A percentile compares a stretch with the other conserved stretches of the same genome.
These are phyloP conservation scores for Limonium bicolor DNA, from an alignment of 148 eudicot species.

Conservation along the genomic window DNA sequence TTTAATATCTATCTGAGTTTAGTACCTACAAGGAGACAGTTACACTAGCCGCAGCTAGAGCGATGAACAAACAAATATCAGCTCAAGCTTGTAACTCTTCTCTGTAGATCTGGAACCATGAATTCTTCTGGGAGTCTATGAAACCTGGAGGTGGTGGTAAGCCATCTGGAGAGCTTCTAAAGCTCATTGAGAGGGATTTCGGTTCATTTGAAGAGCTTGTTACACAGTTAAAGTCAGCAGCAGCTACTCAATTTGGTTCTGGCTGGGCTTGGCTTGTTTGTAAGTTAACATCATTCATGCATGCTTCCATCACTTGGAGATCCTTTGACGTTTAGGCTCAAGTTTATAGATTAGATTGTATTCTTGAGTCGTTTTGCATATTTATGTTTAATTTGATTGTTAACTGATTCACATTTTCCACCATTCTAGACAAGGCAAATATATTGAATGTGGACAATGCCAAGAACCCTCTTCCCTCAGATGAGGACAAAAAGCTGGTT, in stretches of 20 bases:
- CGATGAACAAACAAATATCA: no score
- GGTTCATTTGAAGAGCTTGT: slow-evolving; percentile 75
- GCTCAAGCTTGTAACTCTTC: no score
- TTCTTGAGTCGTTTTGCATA: neutral
- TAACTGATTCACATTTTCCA: neutral
- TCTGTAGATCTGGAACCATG: slow-evolving; percentile 76
- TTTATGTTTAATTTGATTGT: neutral
- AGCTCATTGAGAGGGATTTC: slow-evolving; percentile 68
- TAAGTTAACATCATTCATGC: slow-evolving; percentile 26
- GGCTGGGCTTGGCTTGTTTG: slow-evolving; percentile 99
- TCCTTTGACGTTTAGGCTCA: no score
- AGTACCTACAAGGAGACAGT: no score
- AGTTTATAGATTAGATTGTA: no score
- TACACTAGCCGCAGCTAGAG: no score
- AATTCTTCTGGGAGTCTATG: slow-evolving; percentile 95
- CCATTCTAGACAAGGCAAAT: slow-evolving; percentile 50
- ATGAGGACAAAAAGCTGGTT: slow-evolving; percentile 81
- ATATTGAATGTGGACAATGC: slow-evolving; percentile 61
- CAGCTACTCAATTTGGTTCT: slow-evolving; percentile 91
- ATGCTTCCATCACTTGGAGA: no score
- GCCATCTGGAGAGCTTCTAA: slow-evolving; percentile 78
- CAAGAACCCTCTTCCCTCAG: slow-evolving; percentile 59
- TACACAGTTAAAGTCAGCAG: slow-evolving; percentile 68
- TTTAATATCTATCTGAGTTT: no score
- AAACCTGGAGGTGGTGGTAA: slow-evolving; percentile 89